phyloP scores from a whole-genome alignment of 306 rosid species.

The Lotus japonicus region DNA sequence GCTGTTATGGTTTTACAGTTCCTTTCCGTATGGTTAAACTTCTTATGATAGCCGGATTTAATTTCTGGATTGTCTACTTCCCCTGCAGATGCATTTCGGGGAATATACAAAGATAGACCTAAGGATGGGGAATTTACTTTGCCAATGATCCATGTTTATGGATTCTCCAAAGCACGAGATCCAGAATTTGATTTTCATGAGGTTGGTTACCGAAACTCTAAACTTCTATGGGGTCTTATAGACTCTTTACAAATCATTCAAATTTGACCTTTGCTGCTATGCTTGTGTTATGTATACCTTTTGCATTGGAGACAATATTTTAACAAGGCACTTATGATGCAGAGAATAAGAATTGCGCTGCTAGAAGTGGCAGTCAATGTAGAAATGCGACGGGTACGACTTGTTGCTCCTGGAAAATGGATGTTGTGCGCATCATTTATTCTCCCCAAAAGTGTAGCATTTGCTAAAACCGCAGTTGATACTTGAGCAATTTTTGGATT shows the following conservation, averaged over 20 bases:
- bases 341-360: constrained; percentile 80
- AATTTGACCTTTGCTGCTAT: neutral
- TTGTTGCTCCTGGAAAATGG: constrained; percentile 96
- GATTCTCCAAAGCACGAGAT: constrained; percentile 91
- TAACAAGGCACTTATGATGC: constrained; percentile 27
- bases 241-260: constrained; percentile 1
- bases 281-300: constrained; percentile 3
- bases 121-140: constrained; percentile 33
- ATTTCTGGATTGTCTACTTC: constrained; percentile 14
- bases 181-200: constrained; percentile 94
- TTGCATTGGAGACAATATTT: neutral
- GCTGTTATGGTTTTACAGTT: too few species aligned
- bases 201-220: constrained; percentile 38
- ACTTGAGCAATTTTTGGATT: constrained; percentile 24
- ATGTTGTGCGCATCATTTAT: constrained; percentile 85
- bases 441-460: constrained; percentile 76
- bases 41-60: neutral
- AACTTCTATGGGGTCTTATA: neutral
- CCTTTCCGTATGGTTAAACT: too few species aligned
- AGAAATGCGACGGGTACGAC: constrained; percentile 73
- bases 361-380: constrained; percentile 74
- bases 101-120: constrained; percentile 56
- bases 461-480: constrained; percentile 37
- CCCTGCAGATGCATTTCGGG: constrained; percentile 67
- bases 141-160: constrained; percentile 86